Conservation (phyloP, 2,329 filamentous ascomycete genomes). For the Lachnum nothofagi region DNA sequence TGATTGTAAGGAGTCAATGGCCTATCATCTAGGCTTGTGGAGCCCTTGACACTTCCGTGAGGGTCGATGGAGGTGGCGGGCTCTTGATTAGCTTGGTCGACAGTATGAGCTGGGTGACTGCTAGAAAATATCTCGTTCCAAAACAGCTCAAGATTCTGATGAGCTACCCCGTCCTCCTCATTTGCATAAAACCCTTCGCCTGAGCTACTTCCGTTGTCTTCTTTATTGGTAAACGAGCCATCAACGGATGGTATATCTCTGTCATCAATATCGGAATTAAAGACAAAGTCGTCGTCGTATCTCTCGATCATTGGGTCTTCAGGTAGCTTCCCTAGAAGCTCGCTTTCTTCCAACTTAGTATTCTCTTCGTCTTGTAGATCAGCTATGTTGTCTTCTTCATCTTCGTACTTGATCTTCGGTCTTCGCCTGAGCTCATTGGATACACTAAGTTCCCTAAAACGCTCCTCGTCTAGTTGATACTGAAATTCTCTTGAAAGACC, state of each 20-base stretch:
- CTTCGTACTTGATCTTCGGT: background rate
- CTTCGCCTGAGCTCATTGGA: background rate
- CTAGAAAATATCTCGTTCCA: background rate
- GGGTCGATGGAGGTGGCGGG: background rate
- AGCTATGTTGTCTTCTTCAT: background rate
- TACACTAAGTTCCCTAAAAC: background rate
- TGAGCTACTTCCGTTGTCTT: background rate
- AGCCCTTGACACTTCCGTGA: background rate
- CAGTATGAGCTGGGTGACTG: background rate
- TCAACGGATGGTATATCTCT: background rate
- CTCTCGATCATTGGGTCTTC: background rate
- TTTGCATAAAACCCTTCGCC: background rate
- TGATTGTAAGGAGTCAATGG: background rate
- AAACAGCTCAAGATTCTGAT: background rate
- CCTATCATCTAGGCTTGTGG: background rate
- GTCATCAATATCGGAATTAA: background rate
- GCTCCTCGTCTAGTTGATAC: slow-evolving; percentile 9
- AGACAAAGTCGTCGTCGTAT: background rate
- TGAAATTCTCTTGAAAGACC: slow-evolving; percentile 10
- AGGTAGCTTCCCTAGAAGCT: no score
- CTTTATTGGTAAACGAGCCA: background rate
- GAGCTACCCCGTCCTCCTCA: background rate
- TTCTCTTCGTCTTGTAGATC: background rate
- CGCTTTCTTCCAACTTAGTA: background rate
- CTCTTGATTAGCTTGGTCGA: background rate